Percentiles rank a stretch among this genome's conserved stretches.
phyloP scores from a whole-genome alignment of 78 protist species.

The Dictyostelium purpureum region DNA sequence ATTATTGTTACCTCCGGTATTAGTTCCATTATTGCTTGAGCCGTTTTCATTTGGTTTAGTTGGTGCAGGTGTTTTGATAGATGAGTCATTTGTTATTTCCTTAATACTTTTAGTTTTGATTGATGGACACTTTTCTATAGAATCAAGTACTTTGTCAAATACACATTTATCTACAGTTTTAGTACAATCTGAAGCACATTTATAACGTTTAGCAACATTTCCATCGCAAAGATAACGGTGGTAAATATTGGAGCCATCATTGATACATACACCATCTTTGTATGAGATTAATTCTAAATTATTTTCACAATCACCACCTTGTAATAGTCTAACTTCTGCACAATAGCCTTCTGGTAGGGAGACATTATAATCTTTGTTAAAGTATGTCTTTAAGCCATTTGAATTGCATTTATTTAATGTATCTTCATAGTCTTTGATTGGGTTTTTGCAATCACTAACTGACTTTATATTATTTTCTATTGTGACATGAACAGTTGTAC shows the following conservation, averaged over 20 bases:
- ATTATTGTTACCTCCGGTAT: too few species aligned
- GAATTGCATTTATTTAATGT: too few species aligned
- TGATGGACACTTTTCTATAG: background rate
- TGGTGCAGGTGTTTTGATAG: too few species aligned
- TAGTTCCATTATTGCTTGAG: too few species aligned
- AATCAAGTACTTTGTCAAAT: background rate
- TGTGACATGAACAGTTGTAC: too few species aligned
- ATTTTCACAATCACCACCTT: background rate
- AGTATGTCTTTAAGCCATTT: too few species aligned
- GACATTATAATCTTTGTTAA: background rate
- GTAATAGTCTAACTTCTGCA: background rate
- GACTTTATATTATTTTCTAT: too few species aligned
- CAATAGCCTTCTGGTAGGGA: background rate
- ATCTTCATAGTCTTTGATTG: too few species aligned
- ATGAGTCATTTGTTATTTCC: too few species aligned
- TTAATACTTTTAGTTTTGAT: background rate
- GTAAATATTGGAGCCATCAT: background rate
- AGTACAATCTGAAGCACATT: background rate
- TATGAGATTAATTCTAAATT: background rate
- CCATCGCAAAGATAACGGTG: background rate
- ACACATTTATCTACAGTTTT: background rate
- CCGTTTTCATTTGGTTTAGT: too few species aligned
- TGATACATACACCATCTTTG: background rate
- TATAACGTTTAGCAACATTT: constrained; percentile 3
- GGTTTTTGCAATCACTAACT: too few species aligned